Percentiles rank a stretch among this genome's conserved stretches.
Evolutionary conservation across 1,284 basidiomycete genomes (phyloP).

Genomic region (Tylopilus orsonianus): DNA sequence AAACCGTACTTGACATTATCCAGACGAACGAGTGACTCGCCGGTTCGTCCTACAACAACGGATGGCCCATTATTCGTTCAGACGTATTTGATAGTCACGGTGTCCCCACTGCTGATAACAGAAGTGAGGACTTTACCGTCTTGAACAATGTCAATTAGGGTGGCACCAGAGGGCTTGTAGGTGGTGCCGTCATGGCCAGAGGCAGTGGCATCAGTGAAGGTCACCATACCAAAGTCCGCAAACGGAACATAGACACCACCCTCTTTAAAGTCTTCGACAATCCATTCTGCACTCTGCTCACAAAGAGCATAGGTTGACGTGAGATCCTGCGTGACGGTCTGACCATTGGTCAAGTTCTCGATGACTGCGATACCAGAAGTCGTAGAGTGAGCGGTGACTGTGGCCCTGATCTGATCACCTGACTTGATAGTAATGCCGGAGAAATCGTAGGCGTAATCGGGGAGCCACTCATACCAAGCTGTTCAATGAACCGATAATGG

Average conservation of each 20-base stretch:
- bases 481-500: background rate
- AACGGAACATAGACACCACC: background rate
- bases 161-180: background rate
- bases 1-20: too few species aligned
- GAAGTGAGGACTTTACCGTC: background rate
- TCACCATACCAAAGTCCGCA: conserved; percentile 9
- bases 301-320: conserved; percentile 10
- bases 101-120: background rate
- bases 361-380: conserved; percentile 4
- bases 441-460: background rate
- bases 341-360: conserved; percentile 13
- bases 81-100: too few species aligned
- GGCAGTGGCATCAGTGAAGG: conserved; percentile 6
- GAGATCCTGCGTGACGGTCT: background rate
- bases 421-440: conserved; percentile 5
- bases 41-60: too few species aligned
- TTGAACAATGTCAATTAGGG: background rate
- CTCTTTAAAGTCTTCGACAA: conserved; percentile 7
- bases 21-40: too few species aligned
- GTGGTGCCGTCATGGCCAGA: background rate
- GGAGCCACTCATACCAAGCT: conserved; percentile 17
- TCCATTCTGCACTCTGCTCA: conserved; percentile 15
- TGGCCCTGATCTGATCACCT: conserved; percentile 12
- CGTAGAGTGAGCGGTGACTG: background rate
- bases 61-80: too few species aligned